phyloP scores from a whole-genome alignment of 768 basidiomycete genomes.

The Pulveroboletus sp. region DNA sequence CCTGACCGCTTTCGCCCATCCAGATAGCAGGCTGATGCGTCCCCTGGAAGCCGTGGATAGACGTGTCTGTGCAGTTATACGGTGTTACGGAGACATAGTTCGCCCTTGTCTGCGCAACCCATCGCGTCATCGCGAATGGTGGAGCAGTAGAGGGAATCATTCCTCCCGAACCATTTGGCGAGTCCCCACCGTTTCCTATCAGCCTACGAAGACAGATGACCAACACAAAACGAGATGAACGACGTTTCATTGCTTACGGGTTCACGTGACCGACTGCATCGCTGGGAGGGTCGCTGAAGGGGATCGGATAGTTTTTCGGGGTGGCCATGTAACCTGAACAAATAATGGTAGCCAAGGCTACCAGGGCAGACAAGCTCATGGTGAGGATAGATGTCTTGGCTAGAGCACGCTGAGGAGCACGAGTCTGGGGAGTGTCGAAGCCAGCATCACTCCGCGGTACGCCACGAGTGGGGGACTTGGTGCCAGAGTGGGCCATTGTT shows the following conservation, averaged over 20 bases:
- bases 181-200: constrained; percentile 70
- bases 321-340: constrained; percentile 12
- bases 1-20: constrained; percentile 78
- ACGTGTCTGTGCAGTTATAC: constrained; percentile 57
- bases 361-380: constrained; percentile 7
- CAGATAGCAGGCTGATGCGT: constrained; percentile 85
- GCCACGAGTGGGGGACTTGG: background rate
- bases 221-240: background rate
- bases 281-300: constrained; percentile 29
- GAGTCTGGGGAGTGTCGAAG: background rate
- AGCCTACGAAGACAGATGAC: constrained; percentile 30
- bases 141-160: constrained; percentile 77
- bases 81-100: constrained; percentile 74
- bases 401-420: background rate
- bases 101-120: constrained; percentile 75
- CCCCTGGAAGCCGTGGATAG: constrained; percentile 70
- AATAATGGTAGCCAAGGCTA: constrained; percentile 13
- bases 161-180: constrained; percentile 66
- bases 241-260: constrained; percentile 32
- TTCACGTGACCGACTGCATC: constrained; percentile 43
- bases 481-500: background rate
- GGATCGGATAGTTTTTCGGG: constrained; percentile 1
- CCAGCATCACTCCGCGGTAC: background rate
- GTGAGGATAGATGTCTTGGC: background rate
- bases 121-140: constrained; percentile 82